These are phyloP conservation scores for Yamadazyma conglobata DNA, from an alignment of 1,139 yeast genomes.

Conservation along the genomic window DNA sequence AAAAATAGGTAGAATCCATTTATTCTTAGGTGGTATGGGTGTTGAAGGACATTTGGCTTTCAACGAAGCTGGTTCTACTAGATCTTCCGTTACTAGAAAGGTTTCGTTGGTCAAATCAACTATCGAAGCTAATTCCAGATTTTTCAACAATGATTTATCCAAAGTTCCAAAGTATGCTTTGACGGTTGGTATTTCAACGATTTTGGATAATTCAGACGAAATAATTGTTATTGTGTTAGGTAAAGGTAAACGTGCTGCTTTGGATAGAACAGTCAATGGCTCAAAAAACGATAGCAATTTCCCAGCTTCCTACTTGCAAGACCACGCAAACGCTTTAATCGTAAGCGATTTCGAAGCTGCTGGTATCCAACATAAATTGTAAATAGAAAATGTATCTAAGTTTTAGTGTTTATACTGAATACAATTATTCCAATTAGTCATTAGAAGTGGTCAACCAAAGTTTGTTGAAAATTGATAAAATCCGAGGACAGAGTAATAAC, in stretches of 20 bases:
- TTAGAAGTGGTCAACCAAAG: too few relatives aligned
- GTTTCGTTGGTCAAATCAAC: conserved; percentile 52
- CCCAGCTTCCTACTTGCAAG: conserved; percentile 49
- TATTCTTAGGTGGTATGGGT: conserved; percentile 62
- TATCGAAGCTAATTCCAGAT: conserved; percentile 54
- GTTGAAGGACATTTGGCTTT: conserved; percentile 67
- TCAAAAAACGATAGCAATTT: conserved; percentile 30
- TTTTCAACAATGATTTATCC: conserved; percentile 43
- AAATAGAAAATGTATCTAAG: conserved; percentile 2
- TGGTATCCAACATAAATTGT: conserved; percentile 11
- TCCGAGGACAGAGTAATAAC: too few relatives aligned
- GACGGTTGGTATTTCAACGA: conserved; percentile 62
- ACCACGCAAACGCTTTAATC: conserved; percentile 41
- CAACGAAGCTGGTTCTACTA: conserved; percentile 55
- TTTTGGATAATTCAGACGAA: conserved; percentile 55
- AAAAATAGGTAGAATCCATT: conserved; percentile 49
- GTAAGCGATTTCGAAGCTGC: conserved; percentile 46
- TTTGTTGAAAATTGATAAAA: too few relatives aligned
- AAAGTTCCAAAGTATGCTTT: conserved; percentile 55
- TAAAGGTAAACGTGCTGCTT: conserved; percentile 38
- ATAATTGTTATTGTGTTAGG: conserved; percentile 50
- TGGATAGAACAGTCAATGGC: conserved; percentile 41
- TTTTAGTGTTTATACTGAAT: too few relatives aligned
- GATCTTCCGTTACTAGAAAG: conserved; percentile 46
- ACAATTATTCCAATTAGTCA: too few relatives aligned